Evolutionary conservation across 1,139 yeast genomes (phyloP).

Genomic region (Sugiyamaella xylanicola): DNA sequence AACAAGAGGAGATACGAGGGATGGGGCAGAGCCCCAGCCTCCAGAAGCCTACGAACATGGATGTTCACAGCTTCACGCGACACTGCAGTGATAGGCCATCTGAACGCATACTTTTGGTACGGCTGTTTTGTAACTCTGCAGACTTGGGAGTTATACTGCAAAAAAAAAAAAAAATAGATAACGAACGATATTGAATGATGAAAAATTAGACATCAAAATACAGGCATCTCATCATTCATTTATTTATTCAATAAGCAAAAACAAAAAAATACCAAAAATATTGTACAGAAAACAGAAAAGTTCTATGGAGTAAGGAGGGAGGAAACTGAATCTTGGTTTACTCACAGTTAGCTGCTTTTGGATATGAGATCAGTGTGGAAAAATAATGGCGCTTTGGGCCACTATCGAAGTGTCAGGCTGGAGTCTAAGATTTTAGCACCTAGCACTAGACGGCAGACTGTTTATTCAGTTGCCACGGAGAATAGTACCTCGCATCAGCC

Average conservation of each 20-base stretch:
- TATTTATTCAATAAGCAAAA: neutral
- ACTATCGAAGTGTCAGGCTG: conserved; percentile 1
- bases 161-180: neutral
- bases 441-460: conserved; percentile 2
- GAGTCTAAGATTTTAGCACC: neutral
- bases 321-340: neutral
- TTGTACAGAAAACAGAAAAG: neutral
- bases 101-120: neutral
- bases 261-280: neutral
- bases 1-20: too few species aligned
- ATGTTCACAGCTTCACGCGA: neutral
- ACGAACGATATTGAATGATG: neutral
- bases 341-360: neutral
- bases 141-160: neutral
- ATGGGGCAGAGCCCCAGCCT: too few species aligned
- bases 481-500: conserved; percentile 1
- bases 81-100: neutral
- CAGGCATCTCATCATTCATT: neutral
- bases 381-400: conserved; percentile 10
- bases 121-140: neutral
- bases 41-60: neutral
- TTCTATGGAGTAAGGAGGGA: neutral
- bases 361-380: conserved; percentile 17
- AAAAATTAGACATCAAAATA: neutral
- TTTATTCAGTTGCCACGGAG: conserved; percentile 10